Evolutionary conservation across 1,139 yeast genomes (phyloP).

Genomic region (Saccharomyces hybrid): DNA sequence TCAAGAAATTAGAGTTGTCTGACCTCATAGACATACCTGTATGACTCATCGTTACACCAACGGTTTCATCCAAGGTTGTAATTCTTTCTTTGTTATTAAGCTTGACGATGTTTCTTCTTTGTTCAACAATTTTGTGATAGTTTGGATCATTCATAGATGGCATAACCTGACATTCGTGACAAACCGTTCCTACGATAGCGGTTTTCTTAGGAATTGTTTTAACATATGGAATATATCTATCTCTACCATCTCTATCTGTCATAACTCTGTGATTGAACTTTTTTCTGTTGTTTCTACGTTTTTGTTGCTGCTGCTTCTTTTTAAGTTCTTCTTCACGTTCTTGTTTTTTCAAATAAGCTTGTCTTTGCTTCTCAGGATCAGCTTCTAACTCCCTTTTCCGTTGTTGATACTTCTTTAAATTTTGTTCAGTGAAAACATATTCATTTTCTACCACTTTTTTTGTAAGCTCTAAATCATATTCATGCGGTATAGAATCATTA

Average conservation of each 20-base stretch:
- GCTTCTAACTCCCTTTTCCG: constrained; percentile 38
- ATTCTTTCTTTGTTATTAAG: constrained; percentile 58
- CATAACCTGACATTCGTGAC: constrained; percentile 84
- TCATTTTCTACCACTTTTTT: constrained; percentile 78
- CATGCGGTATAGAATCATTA: constrained; percentile 58
- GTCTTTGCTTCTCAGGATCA: constrained; percentile 36
- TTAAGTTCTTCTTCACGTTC: constrained; percentile 35
- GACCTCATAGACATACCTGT: constrained; percentile 73
- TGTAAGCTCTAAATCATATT: constrained; percentile 70
- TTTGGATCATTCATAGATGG: constrained; percentile 70
- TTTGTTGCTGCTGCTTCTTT: constrained; percentile 31
- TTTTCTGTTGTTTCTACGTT: constrained; percentile 29
- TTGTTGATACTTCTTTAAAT: constrained; percentile 60
- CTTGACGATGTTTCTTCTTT: constrained; percentile 43
- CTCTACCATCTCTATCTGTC: constrained; percentile 38
- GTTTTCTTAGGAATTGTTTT: constrained; percentile 84
- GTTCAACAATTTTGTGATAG: constrained; percentile 51
- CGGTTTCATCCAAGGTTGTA: constrained; percentile 71
- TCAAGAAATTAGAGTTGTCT: constrained; percentile 60
- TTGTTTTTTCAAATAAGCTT: constrained; percentile 35
- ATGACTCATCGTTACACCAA: constrained; percentile 79
- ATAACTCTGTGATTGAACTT: constrained; percentile 33
- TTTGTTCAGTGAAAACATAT: constrained; percentile 85
- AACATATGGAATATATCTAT: constrained; percentile 58
- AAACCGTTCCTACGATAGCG: constrained; percentile 74